These are phyloP conservation scores for Biscogniauxia marginata DNA, from an alignment of 2,329 filamentous ascomycete genomes.

Conservation along the genomic window DNA sequence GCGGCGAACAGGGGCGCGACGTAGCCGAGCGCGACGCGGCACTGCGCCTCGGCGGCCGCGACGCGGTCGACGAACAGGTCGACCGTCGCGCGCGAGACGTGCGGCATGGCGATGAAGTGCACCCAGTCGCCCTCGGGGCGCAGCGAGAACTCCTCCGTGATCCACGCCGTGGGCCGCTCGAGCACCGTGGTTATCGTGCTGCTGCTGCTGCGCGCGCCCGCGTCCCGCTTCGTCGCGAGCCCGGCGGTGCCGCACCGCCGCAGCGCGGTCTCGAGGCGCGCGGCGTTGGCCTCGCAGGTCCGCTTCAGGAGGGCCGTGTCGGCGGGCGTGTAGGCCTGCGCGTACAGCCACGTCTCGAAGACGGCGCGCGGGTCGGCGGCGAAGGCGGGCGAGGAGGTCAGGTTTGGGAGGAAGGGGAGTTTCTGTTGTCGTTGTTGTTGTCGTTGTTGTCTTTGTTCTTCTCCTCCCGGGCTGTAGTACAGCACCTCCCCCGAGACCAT, in stretches of 20 bases:
- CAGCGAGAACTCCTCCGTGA: conserved; percentile 11
- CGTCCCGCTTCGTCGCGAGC: conserved; percentile 3
- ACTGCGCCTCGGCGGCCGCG: neutral
- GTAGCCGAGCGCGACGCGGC: conserved; percentile 1
- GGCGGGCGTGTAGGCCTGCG: neutral
- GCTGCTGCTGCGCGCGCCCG: too few relatives aligned
- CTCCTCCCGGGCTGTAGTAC: conserved; percentile 4
- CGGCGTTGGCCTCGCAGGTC: conserved; percentile 7
- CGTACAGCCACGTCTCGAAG: conserved; percentile 15
- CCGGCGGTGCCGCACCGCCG: neutral
- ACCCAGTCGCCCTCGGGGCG: conserved; percentile 12
- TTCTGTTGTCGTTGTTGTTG: too few relatives aligned
- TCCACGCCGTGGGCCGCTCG: conserved; percentile 8
- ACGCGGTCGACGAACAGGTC: conserved; percentile 7
- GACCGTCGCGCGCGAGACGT: conserved; percentile 4
- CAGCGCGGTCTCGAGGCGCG: conserved; percentile 1
- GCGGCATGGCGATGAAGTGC: conserved; percentile 11
- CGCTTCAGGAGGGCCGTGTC: conserved; percentile 3
- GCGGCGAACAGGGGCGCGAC: neutral
- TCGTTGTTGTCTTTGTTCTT: too few relatives aligned
- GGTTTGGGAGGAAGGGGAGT: too few relatives aligned
- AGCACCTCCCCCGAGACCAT: conserved; percentile 15
- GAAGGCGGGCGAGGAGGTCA: neutral
- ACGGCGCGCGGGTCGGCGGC: conserved; percentile 6
- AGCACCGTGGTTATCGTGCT: conserved; percentile 4